Percentiles rank a stretch among this genome's conserved stretches.
phyloP scores from a whole-genome alignment of 352 stramenopile species.

The Aphanomyces stellatus region DNA sequence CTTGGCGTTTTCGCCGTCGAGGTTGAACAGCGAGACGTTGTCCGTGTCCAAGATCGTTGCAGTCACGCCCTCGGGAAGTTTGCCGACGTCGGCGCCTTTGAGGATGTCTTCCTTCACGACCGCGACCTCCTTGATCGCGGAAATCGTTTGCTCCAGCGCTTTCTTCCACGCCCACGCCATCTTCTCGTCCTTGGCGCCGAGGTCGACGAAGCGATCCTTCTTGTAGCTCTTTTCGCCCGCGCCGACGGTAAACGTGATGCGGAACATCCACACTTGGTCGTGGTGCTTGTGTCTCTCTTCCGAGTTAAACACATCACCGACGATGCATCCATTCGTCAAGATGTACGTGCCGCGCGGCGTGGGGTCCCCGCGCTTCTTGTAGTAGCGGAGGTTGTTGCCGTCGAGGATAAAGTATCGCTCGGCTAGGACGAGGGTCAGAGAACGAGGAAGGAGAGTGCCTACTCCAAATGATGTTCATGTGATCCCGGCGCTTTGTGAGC shows the following conservation, averaged over 20 bases:
- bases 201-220: conserved; percentile 81
- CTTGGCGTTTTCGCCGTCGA: conserved; percentile 77
- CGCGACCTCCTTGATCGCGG: conserved; percentile 61
- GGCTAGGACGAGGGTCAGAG: conserved; percentile 29
- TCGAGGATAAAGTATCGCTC: conserved; percentile 84
- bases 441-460: conserved; percentile 21
- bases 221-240: conserved; percentile 77
- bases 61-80: conserved; percentile 39
- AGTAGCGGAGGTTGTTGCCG: conserved; percentile 80
- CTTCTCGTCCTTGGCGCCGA: conserved; percentile 80
- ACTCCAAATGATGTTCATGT: conserved; percentile 89
- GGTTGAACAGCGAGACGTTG: conserved; percentile 79
- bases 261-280: conserved; percentile 82
- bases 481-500: conserved; percentile 81
- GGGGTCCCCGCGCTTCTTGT: conserved; percentile 76
- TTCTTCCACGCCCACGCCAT: conserved; percentile 72
- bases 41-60: conserved; percentile 69
- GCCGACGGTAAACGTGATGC: conserved; percentile 78
- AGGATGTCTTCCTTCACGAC: conserved; percentile 71
- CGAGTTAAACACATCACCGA: conserved; percentile 76
- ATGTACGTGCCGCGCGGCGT: conserved; percentile 77
- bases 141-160: conserved; percentile 68
- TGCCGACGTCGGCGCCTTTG: conserved; percentile 42
- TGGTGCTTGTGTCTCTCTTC: conserved; percentile 86
- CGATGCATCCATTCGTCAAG: conserved; percentile 68